These are phyloP conservation scores for Rhodamnia argentea DNA, from an alignment of 345 rosid species.

Conservation along the genomic window DNA sequence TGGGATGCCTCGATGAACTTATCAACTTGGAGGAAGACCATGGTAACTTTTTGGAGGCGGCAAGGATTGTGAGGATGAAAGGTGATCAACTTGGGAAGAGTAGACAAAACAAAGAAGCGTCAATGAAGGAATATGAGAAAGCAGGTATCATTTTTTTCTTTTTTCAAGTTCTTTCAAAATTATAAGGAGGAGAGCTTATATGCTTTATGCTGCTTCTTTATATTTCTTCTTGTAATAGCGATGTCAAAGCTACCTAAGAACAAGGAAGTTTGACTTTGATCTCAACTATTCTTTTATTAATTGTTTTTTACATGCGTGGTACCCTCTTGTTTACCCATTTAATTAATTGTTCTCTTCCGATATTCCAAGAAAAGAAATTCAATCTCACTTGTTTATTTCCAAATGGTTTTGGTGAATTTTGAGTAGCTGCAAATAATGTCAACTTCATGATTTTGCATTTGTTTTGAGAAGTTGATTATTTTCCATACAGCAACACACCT, in stretches of 20 bases:
- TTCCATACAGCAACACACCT: background rate
- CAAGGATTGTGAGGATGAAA: constrained; percentile 15
- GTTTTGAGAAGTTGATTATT: background rate
- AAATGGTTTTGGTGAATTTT: background rate
- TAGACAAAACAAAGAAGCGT: constrained; percentile 19
- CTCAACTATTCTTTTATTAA: background rate
- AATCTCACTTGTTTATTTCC: background rate
- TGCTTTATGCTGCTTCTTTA: background rate
- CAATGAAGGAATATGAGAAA: constrained; percentile 19
- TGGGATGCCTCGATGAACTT: constrained; percentile 13
- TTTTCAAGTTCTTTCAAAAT: background rate
- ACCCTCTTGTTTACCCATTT: background rate
- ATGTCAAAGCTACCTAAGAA: background rate
- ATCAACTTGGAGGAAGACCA: constrained; percentile 8
- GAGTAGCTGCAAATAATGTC: background rate
- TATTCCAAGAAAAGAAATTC: background rate
- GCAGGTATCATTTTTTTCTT: background rate
- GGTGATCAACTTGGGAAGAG: constrained; percentile 29
- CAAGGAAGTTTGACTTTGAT: background rate
- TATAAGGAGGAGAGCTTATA: background rate
- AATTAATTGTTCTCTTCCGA: background rate
- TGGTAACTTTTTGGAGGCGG: constrained; percentile 14
- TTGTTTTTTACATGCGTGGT: background rate
- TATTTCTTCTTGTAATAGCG: background rate
- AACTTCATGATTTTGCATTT: background rate